Evolutionary conservation across 495 filamentous ascomycete genomes (phyloP).

Genomic region (Trichoderma erinaceum): DNA sequence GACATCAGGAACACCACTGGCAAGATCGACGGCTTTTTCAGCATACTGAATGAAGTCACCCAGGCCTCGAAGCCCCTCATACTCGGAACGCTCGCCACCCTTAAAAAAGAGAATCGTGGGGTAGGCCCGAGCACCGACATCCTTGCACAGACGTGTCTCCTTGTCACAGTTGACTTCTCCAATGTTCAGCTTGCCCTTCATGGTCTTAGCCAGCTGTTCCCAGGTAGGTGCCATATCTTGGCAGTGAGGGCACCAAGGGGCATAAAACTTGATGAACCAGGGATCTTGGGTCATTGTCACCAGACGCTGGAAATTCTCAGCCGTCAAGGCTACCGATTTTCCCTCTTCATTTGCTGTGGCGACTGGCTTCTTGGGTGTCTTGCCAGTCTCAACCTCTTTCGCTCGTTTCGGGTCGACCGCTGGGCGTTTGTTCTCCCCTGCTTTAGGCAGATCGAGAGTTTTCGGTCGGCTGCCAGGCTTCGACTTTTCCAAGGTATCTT

Average conservation of each 20-base stretch:
- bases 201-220: conserved; percentile 81
- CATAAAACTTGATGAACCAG: conserved; percentile 99
- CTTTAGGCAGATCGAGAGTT: conserved; percentile 36
- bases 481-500: conserved; percentile 68
- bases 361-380: conserved; percentile 34
- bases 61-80: conserved; percentile 84
- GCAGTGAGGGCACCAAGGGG: conserved; percentile 94
- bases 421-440: conserved; percentile 26
- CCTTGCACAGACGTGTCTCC: conserved; percentile 81
- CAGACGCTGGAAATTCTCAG: conserved; percentile 77
- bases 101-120: conserved; percentile 92
- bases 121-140: conserved; percentile 68
- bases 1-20: conserved; percentile 72
- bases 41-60: conserved; percentile 85
- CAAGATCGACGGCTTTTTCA: conserved; percentile 74
- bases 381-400: conserved; percentile 4
- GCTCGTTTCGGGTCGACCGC: conserved; percentile 16
- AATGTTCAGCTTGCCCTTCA: conserved; percentile 80
- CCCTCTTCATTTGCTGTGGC: conserved; percentile 67
- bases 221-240: conserved; percentile 87
- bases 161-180: conserved; percentile 94
- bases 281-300: conserved; percentile 85
- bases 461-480: conserved; percentile 71
- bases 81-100: conserved; percentile 85
- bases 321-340: conserved; percentile 64